Evolutionary conservation across 2,329 filamentous ascomycete species (phyloP).

Genomic region (Colletotrichum abscissum): DNA sequence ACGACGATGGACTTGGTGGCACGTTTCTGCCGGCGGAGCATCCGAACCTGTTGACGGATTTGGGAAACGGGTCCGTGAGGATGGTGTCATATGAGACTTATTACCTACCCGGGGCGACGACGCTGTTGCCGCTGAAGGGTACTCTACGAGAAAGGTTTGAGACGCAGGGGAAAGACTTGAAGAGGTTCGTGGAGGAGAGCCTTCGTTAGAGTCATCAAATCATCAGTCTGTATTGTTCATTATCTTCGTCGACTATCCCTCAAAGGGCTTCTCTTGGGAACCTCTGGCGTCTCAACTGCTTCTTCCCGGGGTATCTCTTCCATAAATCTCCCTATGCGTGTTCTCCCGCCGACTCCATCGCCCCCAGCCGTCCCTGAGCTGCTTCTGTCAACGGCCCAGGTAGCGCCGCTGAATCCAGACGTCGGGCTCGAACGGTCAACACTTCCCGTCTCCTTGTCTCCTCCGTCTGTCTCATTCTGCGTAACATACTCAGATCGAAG

Average conservation of each 20-base stretch:
- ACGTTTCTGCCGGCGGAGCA: neutral
- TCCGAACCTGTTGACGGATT: neutral
- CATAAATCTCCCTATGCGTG: neutral
- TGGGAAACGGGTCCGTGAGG: neutral
- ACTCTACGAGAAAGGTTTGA: neutral
- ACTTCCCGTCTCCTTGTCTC: conserved; percentile 44
- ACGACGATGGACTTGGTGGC: neutral
- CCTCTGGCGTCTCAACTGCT: neutral
- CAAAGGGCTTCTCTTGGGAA: conserved; percentile 9
- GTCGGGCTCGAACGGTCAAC: conserved; percentile 41
- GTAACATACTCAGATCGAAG: conserved; percentile 29
- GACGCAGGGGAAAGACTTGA: neutral
- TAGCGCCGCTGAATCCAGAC: conserved; percentile 38
- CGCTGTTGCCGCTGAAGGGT: neutral
- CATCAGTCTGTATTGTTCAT: neutral
- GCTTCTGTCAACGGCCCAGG: conserved; percentile 9
- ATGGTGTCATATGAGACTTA: neutral
- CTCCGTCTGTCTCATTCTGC: conserved; percentile 46
- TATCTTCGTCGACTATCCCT: neutral
- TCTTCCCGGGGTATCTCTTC: conserved; percentile 18
- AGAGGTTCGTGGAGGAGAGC: neutral
- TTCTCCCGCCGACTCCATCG: neutral
- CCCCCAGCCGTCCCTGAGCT: neutral
- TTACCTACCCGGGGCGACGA: neutral
- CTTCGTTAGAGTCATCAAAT: neutral